Percentiles rank a stretch among this genome's conserved stretches.
Conservation (phyloP, 768 basidiomycete species). For the Suillus tomentosus region DNA sequence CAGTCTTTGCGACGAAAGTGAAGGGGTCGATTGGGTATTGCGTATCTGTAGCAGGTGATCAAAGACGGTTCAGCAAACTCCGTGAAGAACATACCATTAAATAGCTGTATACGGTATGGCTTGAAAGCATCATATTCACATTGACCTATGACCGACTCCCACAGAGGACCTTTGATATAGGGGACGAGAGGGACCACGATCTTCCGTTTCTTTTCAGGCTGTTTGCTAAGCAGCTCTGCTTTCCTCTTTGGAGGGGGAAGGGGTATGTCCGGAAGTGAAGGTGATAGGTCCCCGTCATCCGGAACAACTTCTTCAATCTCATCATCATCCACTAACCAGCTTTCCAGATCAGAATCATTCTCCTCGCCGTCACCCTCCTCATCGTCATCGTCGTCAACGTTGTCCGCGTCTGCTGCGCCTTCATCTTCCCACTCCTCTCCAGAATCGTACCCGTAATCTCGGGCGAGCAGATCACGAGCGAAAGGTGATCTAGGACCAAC, state of each 20-base stretch:
- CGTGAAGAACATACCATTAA: conserved; percentile 68
- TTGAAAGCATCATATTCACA: conserved; percentile 73
- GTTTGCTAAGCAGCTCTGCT: conserved; percentile 48
- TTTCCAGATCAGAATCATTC: conserved; percentile 42
- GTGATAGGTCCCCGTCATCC: conserved; percentile 39
- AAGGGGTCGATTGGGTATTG: conserved; percentile 79
- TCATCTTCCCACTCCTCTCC: conserved; percentile 97
- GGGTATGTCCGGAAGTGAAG: conserved; percentile 31
- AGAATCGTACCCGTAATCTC: conserved; percentile 93
- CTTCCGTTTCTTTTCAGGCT: conserved; percentile 68
- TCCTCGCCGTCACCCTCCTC: conserved; percentile 64
- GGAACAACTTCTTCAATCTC: conserved; percentile 62
- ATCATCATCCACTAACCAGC: conserved; percentile 58
- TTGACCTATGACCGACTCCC: conserved; percentile 69
- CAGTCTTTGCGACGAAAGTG: conserved; percentile 57
- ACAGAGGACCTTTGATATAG: conserved; percentile 80
- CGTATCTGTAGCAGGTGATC: conserved; percentile 50
- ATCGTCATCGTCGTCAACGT: conserved; percentile 69
- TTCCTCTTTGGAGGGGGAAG: conserved; percentile 41
- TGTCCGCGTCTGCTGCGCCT: conserved; percentile 71
- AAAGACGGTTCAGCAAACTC: conserved; percentile 2
- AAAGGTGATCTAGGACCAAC: conserved; percentile 88
- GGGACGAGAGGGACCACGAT: conserved; percentile 79
- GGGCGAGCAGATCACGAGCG: conserved; percentile 67
- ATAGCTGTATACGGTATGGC: conserved; percentile 72